Evolutionary conservation across 1,139 yeast genomes (phyloP), one percentile per base, ranked within the genome.

Genomic region (Keqinozyma sinolaborantium): DNA sequence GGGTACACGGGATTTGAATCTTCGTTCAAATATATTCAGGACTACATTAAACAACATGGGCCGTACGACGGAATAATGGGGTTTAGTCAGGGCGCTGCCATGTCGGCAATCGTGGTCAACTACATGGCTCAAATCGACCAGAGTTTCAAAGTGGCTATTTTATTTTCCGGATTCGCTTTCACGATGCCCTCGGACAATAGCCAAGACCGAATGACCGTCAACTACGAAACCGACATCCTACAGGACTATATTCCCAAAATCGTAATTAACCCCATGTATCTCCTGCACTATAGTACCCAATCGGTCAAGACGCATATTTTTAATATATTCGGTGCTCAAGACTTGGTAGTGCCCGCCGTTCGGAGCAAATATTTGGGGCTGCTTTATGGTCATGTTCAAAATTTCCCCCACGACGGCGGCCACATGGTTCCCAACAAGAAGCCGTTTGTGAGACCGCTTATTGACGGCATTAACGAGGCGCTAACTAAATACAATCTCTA

Each of bases 21-120:
- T 11, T 44, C 67, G 0, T 37, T 63, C 11, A 32, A 50, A 4
- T 66, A 71, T n/a, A 70, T 90, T 15, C 60, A 68, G 16, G 56
- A 65, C 1, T 69, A 80, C 35, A 78, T 86, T 42, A 64, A 68
- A 29, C 60, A 67, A 38, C 69, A 87, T 41, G 97, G 97, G 0
- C 97, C 97, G 0, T 88, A 82, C 50, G 82, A 79, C 34, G 97
- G 97, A 3, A 68, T 90, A 18, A 61, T 92, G 34, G 97, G 97
- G 3, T 92, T 90, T 53, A 82, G 94, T 13, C 97, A 92, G 56
- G 98, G 98, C 41, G 94, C 96, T 1, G 95, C 95, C 3, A 62
- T 92, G 52, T 77, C 94, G 1, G 77, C 79, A 3, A 63, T 77
- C 16, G 31, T 44, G 15, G 23, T 29, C 4, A 18, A 18, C 10